Conservation (phyloP, 2,329 filamentous ascomycete species). For the Aureobasidium sp. region DNA sequence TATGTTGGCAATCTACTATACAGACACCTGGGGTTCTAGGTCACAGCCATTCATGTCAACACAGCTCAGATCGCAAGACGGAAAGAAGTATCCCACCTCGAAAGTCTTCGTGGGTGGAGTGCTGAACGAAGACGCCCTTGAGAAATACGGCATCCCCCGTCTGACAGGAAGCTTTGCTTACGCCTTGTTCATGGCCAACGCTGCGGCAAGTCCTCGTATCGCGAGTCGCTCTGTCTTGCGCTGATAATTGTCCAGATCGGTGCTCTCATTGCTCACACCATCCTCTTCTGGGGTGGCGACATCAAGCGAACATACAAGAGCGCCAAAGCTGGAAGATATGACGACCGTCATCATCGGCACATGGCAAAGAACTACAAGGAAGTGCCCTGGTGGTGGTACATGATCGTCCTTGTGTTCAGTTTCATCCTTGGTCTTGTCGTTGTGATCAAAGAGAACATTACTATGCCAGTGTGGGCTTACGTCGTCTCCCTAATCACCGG, state of each 20-base stretch:
- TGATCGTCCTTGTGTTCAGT: slow-evolving; percentile 24
- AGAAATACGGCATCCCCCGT: slow-evolving; percentile 40
- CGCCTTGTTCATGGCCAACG: slow-evolving; percentile 50
- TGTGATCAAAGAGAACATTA: slow-evolving; percentile 27
- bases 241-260: slow-evolving; percentile 36
- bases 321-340: slow-evolving; percentile 37
- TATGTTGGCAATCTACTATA: slow-evolving; percentile 49
- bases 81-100: slow-evolving; percentile 35
- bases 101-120: slow-evolving; percentile 34
- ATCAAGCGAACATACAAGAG: slow-evolving; percentile 43
- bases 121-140: slow-evolving; percentile 38
- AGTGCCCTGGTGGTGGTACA: slow-evolving; percentile 34
- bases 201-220: slow-evolving; percentile 30
- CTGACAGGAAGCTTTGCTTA: slow-evolving; percentile 42
- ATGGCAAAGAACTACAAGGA: slow-evolving; percentile 51
- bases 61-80: slow-evolving; percentile 35
- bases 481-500: slow-evolving; percentile 22
- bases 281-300: slow-evolving; percentile 52
- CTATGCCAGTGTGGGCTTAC: slow-evolving; percentile 30
- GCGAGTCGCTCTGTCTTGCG: background rate
- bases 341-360: slow-evolving; percentile 47
- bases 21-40: slow-evolving; percentile 41
- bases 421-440: slow-evolving; percentile 26
- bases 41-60: slow-evolving; percentile 52
- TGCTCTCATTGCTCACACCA: slow-evolving; percentile 46